These are phyloP conservation scores for Scedosporium dehoogii DNA, from an alignment of 2,329 filamentous ascomycete genomes.

Conservation along the genomic window DNA sequence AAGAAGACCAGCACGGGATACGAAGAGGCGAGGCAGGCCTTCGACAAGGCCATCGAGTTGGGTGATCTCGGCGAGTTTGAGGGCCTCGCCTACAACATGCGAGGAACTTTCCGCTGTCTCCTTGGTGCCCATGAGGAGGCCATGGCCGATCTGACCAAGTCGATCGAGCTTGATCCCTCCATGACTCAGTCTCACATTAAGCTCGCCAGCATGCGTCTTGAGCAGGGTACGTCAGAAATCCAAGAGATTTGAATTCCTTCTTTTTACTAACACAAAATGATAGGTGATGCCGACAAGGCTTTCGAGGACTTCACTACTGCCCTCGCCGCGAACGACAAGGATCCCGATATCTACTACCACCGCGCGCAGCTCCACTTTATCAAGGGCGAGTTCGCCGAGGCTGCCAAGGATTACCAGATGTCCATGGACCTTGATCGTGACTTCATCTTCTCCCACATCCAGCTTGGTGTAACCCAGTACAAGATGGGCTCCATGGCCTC, in stretches of 20 bases:
- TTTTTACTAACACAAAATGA: constrained; percentile 5
- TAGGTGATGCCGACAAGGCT: constrained; percentile 68
- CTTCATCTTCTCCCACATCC: constrained; percentile 99
- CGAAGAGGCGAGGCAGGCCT: constrained; percentile 74
- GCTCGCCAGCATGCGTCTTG: constrained; percentile 93
- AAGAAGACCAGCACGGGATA: constrained; percentile 88
- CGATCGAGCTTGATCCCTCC: constrained; percentile 76
- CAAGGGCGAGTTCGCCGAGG: constrained; percentile 82
- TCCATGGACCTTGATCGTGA: constrained; percentile 92
- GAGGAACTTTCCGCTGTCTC: constrained; percentile 90
- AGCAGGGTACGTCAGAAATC: constrained; percentile 47
- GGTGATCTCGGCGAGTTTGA: constrained; percentile 73
- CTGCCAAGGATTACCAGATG: constrained; percentile 97
- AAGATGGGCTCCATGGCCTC: constrained; percentile 98
- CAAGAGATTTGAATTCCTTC: not conserved
- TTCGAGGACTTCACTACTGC: constrained; percentile 81
- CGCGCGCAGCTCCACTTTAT: constrained; percentile 98
- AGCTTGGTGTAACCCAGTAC: constrained; percentile 97
- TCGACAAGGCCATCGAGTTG: constrained; percentile 78
- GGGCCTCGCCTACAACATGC: constrained; percentile 90
- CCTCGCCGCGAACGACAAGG: constrained; percentile 71
- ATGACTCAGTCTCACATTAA: constrained; percentile 98
- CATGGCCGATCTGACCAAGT: constrained; percentile 79
- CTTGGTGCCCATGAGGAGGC: constrained; percentile 79
- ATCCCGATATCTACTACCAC: constrained; percentile 98